Conservation (phyloP, 257 asterid genomes). For the Lycium ferocissimum region DNA sequence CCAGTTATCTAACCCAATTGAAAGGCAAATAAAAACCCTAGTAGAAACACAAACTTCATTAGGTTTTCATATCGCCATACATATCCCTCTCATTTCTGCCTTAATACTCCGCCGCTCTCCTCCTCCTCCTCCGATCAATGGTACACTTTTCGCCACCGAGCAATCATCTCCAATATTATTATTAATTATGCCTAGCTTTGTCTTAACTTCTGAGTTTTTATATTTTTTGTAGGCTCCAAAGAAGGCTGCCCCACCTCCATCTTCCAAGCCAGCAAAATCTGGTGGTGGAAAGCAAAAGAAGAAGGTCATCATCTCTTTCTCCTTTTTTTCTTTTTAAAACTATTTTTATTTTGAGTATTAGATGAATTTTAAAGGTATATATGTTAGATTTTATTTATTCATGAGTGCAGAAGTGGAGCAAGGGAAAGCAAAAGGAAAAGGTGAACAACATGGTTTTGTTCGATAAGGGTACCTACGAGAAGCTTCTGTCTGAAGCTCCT, state of each 20-base stretch:
- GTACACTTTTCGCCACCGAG: not conserved
- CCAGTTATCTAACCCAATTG: slow-evolving; percentile 11
- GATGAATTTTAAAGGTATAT: not conserved
- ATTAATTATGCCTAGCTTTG: not conserved
- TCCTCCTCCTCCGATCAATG: not conserved
- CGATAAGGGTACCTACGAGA: slow-evolving; percentile 84
- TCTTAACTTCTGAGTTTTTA: not conserved
- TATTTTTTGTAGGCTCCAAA: slow-evolving; percentile 83
- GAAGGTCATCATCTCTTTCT: slow-evolving; percentile 56
- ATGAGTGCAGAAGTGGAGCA: slow-evolving; percentile 72
- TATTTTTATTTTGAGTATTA: not conserved
- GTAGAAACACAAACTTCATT: not conserved
- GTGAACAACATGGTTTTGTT: slow-evolving; percentile 94
- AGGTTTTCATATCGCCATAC: slow-evolving; percentile 1
- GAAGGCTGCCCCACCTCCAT: slow-evolving; percentile 89
- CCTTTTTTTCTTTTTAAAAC: not conserved
- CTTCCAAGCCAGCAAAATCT: slow-evolving; percentile 91
- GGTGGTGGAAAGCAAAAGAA: slow-evolving; percentile 97
- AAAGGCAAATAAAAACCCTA: slow-evolving; percentile 16
- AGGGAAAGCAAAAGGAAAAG: slow-evolving; percentile 98
- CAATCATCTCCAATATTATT: not conserved
- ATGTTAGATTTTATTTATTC: not conserved
- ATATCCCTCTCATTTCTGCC: not conserved
- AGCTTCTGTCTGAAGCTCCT: slow-evolving; percentile 82
- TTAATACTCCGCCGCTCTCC: not conserved